Base-by-base conservation (phyloP, 331 rosid species). In the Arachis monticola region DNA sequence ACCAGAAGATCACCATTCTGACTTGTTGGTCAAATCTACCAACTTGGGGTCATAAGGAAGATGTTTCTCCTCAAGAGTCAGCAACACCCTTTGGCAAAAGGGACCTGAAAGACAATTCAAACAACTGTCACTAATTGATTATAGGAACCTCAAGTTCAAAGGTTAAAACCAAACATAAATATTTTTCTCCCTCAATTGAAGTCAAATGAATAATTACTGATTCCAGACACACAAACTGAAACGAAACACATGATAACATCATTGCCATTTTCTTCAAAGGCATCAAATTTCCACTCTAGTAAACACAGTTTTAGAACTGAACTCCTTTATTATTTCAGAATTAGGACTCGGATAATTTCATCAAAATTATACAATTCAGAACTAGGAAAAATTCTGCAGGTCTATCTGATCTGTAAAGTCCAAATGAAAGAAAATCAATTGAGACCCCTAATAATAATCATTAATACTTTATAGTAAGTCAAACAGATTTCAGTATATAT, bases 111-210 rank as follows among this genome's bases (percentile, higher is more conserved):
- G 22, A 72, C 9, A 60, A 69, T 50, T 64, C 59, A 42, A 79
- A 69, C 38, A 75, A 60, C 50, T 31, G 22, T 27, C 60, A 70
- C 72, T 22, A 60, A 47, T 22, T 51, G 44, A 47, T 66, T 31
- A 66, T 48, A 14, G 70, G 52, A 40, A 67, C 46, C 45, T 10
- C 55, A 35, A 27, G 61, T 60, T 32, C 61, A 67, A 77, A 75
- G 58, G 51, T 77, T 68, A 73, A 69, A 63, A 3, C 42, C 22
- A 63, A 64, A 77, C 77, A 82, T 0, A 73, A 13, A 10, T 10
- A 3, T n/a, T 11, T n/a, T 2, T 1, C n/a, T 4, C 7, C 7
- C 8, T 42, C 30, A 38, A 76, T 72, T 13, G 22, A 17, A 17
- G 22, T 17, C 22, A 17, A 17, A 17, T 53, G 13, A 72, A 22